phyloP scores from a whole-genome alignment of 768 basidiomycete genomes.

The Boletellus ananiceps region DNA sequence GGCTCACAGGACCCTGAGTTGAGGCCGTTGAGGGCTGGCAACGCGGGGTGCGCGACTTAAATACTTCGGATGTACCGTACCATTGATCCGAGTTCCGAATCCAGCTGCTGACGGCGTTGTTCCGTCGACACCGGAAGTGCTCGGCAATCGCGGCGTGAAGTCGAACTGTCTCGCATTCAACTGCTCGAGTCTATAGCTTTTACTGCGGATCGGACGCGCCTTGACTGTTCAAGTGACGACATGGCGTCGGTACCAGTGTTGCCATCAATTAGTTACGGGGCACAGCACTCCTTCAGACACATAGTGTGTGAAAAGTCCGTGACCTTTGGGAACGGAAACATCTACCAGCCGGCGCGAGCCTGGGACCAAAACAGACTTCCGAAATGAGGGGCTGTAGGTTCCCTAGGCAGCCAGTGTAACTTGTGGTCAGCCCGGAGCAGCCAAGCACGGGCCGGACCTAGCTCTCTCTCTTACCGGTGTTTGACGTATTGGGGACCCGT shows the following conservation, averaged over 20 bases:
- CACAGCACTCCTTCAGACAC: slow-evolving; percentile 23
- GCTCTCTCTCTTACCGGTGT: slow-evolving; percentile 1
- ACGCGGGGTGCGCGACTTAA: slow-evolving; percentile 26
- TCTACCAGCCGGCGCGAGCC: slow-evolving; percentile 9
- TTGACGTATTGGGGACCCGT: slow-evolving; percentile 17
- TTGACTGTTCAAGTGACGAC: slow-evolving; percentile 15
- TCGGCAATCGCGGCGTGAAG: slow-evolving; percentile 17
- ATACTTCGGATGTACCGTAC: slow-evolving; percentile 23
- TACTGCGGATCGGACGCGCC: slow-evolving; percentile 16
- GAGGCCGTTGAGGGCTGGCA: slow-evolving; percentile 4
- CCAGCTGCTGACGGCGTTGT: slow-evolving; percentile 16
- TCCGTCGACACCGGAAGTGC: slow-evolving; percentile 26
- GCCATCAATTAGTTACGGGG: slow-evolving; percentile 28
- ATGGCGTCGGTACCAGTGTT: slow-evolving; percentile 17
- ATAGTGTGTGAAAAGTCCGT: slow-evolving; percentile 26
- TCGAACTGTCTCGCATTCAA: slow-evolving; percentile 1
- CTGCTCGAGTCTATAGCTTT: slow-evolving; percentile 10
- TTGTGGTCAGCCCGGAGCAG: not conserved
- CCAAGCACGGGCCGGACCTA: slow-evolving; percentile 3
- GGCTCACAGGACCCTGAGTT: slow-evolving; percentile 5
- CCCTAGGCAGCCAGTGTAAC: slow-evolving; percentile 12
- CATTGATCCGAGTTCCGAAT: slow-evolving; percentile 32
- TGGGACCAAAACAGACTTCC: slow-evolving; percentile 6
- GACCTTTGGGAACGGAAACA: slow-evolving; percentile 20
- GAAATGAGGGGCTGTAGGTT: slow-evolving; percentile 4